Percentiles rank a stretch among this genome's conserved stretches.
Conservation (phyloP, 176 grass and related monocot species). For the Dendrocalamus sinicus region DNA sequence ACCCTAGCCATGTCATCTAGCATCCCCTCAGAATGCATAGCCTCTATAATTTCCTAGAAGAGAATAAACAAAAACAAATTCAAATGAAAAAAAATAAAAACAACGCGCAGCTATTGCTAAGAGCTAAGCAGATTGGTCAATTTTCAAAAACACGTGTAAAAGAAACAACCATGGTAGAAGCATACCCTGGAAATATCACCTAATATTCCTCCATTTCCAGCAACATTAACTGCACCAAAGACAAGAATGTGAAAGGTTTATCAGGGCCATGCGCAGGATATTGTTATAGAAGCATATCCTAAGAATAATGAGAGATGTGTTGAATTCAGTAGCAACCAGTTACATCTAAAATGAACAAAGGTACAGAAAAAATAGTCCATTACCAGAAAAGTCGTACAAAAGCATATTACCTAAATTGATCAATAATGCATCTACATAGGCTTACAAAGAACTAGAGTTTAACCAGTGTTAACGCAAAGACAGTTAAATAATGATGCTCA, state of each 20-base stretch:
- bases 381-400: neutral
- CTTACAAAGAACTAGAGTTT: neutral
- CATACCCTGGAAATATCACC: constrained; percentile 74
- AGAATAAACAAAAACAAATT: constrained; percentile 11
- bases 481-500: neutral
- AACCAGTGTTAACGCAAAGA: neutral
- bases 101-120: neutral
- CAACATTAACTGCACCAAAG: constrained; percentile 59
- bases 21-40: constrained; percentile 29
- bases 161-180: constrained; percentile 5
- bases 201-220: constrained; percentile 62
- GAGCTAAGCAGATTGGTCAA: neutral
- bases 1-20: constrained; percentile 39
- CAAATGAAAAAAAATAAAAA: constrained; percentile 21
- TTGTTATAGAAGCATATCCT: neutral
- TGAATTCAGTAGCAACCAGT: neutral
- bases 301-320: neutral
- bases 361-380: neutral
- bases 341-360: neutral
- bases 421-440: neutral
- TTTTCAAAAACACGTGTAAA: neutral
- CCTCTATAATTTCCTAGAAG: constrained; percentile 45
- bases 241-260: constrained; percentile 17
- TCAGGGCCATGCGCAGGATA: constrained; percentile 16
- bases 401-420: neutral